Evolutionary conservation across 179 eudicot species (phyloP).

Genomic region (Carnegiea gigantea): DNA sequence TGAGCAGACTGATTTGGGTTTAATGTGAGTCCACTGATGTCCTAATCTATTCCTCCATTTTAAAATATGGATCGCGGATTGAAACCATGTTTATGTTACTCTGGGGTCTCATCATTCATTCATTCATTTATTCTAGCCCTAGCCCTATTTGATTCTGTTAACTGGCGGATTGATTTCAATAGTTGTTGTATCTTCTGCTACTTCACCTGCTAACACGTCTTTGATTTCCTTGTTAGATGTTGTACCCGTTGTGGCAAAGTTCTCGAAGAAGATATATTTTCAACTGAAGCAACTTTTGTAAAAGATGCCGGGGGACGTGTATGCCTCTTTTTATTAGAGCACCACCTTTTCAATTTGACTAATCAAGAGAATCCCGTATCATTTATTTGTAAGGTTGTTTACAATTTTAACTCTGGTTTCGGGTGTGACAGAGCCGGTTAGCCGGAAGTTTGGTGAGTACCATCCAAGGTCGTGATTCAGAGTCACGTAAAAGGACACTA

Average conservation of each 20-base stretch:
- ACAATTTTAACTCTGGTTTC: conserved; percentile 1
- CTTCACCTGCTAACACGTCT: background rate
- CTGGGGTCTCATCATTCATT: too few relatives aligned
- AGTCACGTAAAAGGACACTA: conserved; percentile 65
- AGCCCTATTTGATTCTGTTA: too few relatives aligned
- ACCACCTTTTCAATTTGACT: background rate
- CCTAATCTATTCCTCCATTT: too few relatives aligned
- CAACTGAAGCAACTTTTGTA: conserved; percentile 48
- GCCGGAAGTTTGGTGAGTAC: conserved; percentile 50
- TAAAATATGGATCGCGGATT: too few relatives aligned
- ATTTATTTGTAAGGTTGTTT: background rate
- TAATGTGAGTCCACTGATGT: conserved; percentile 16
- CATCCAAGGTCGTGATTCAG: conserved; percentile 47
- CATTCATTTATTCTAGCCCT: too few relatives aligned
- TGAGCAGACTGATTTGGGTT: conserved; percentile 22
- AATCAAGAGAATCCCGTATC: background rate
- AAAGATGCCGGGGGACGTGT: conserved; percentile 65
- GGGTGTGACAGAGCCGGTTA: conserved; percentile 46
- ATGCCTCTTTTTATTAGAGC: conserved; percentile 8
- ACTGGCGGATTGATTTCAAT: background rate
- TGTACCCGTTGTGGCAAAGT: conserved; percentile 65
- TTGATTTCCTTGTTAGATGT: conserved; percentile 41
- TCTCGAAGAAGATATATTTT: conserved; percentile 45
- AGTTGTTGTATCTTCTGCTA: background rate
- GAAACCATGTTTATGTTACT: too few relatives aligned